phyloP scores from a whole-genome alignment of 2,329 filamentous ascomycete genomes.

The Talaromyces sp. region DNA sequence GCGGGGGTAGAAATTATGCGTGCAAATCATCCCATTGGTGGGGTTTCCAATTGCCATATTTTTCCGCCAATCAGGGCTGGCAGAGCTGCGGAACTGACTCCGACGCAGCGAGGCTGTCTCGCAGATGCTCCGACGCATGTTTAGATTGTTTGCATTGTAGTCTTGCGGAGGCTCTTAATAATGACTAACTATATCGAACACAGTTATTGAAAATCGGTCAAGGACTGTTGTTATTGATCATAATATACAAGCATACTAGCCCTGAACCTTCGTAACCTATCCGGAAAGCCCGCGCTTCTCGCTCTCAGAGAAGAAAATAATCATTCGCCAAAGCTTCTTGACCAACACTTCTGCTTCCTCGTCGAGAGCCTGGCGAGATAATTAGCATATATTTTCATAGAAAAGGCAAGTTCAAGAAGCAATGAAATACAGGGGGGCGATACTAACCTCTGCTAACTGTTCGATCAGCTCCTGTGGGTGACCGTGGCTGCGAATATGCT shows the following conservation, averaged over 20 bases:
- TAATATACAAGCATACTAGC: neutral
- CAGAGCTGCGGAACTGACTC: neutral
- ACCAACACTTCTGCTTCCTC: conserved; percentile 92
- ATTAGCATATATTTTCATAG: conserved; percentile 26
- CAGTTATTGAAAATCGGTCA: neutral
- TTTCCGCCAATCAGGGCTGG: neutral
- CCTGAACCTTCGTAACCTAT: neutral
- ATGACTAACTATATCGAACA: neutral
- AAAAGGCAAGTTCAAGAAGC: no score
- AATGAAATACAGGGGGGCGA: neutral
- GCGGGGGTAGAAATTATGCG: neutral
- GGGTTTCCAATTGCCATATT: neutral
- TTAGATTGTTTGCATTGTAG: neutral
- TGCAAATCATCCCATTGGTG: neutral
- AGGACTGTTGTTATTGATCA: neutral
- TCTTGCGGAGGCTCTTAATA: neutral
- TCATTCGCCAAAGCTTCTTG: conserved; percentile 96
- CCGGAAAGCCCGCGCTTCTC: conserved; percentile 77
- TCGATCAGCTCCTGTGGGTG: conserved; percentile 75
- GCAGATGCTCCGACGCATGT: neutral
- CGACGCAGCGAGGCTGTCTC: neutral
- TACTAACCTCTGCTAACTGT: conserved; percentile 72
- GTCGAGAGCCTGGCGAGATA: conserved; percentile 63
- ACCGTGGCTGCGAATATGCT: conserved; percentile 70
- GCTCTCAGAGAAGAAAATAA: conserved; percentile 94